Evolutionary conservation across 441 rosid species (phyloP).

Genomic region (Populus hybrid): DNA sequence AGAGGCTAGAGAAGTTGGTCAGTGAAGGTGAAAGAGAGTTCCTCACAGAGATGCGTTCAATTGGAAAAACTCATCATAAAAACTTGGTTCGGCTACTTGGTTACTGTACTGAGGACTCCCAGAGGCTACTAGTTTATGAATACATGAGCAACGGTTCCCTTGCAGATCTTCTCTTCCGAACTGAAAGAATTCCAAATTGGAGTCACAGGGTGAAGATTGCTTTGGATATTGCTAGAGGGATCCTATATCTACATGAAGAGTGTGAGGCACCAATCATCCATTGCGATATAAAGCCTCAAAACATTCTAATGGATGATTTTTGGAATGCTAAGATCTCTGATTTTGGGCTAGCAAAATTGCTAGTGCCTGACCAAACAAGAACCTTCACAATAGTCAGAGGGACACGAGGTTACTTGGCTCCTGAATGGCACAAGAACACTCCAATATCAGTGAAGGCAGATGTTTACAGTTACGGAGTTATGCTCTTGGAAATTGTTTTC

Average conservation of each 20-base stretch:
- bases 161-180: slow-evolving; percentile 15
- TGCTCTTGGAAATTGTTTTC: not conserved
- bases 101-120: slow-evolving; percentile 20
- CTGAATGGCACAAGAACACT: not conserved
- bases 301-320: slow-evolving; percentile 25
- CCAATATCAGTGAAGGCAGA: not conserved
- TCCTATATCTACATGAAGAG: slow-evolving; percentile 36
- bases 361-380: slow-evolving; percentile 32
- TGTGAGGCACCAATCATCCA: slow-evolving; percentile 35
- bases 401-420: not conserved
- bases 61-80: slow-evolving; percentile 28
- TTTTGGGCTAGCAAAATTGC: slow-evolving; percentile 33
- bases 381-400: slow-evolving; percentile 19
- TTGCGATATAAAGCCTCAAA: slow-evolving; percentile 38
- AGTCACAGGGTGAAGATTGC: slow-evolving; percentile 25
- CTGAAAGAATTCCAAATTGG: slow-evolving; percentile 8
- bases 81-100: slow-evolving; percentile 27
- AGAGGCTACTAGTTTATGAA: slow-evolving; percentile 37
- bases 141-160: slow-evolving; percentile 41
- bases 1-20: slow-evolving; percentile 29
- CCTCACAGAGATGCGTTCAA: slow-evolving; percentile 22
- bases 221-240: slow-evolving; percentile 26
- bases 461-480: not conserved
- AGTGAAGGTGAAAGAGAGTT: slow-evolving; percentile 33
- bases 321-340: slow-evolving; percentile 26